Evolutionary conservation across 2,329 filamentous ascomycete genomes (phyloP), one percentile per base, ranked within the genome.

Genomic region (Penicillium rolfsii): DNA sequence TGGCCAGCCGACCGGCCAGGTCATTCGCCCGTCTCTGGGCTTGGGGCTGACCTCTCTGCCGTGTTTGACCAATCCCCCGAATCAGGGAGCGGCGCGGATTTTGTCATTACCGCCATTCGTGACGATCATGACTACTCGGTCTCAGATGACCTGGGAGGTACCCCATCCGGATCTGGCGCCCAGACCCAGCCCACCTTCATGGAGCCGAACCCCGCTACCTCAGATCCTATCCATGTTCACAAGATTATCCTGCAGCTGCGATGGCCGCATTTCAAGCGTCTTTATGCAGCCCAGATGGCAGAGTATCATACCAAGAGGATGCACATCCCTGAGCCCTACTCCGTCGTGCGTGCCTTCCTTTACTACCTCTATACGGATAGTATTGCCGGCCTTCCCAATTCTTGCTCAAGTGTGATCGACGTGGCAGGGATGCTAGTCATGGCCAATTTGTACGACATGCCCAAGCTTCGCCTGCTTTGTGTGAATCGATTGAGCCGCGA

Each of bases 401-500:
- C n/a, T n/a, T n/a, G n/a, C 50, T 82, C 85, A 0, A 82, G 79
- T 8, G 85, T 97, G 22, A 87, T 89, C 33, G 93, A 97, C 68
- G 93, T 98, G 14, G 94, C 95, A 0, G 94, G 95, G 8, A 87
- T 99, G 76, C 84, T 99, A 3, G 94, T 99, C 65, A 96, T 99
- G 91, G 93, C 93, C 46, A 97, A 98, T 75, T 91, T 98, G 50
- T 99, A 99, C 79, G 94, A 97, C 73, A 96, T 99, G 80, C 93
- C 93, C 1, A 92, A 95, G 67, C 86, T 99, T 26, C 90, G 94
- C 22, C 85, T 97, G 7, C 84, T 98, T 1, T 97, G 94, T 74
- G 91, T 98, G 57, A 94, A 97, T 73, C 87, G 95, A 8, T 84
- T 99, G 3, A 89, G 91, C 58, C 90, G 91, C 63, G 95, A 99